A percentile compares a stretch with the other conserved stretches of the same genome.
Conservation (phyloP, 768 basidiomycete species). For the Cytidiella melzeri region DNA sequence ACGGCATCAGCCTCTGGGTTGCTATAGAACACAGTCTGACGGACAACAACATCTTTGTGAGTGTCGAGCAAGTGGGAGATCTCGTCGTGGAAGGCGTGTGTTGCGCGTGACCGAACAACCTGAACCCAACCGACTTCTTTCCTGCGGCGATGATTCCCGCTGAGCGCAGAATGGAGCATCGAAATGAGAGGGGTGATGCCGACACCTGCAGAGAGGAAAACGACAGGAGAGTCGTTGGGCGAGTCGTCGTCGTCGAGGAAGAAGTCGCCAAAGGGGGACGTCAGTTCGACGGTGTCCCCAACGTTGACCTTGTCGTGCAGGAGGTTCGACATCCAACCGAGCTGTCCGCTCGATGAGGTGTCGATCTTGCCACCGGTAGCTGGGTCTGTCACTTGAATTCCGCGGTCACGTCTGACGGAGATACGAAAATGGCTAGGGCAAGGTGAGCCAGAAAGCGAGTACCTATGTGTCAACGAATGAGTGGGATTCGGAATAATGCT, state of each 20-base stretch:
- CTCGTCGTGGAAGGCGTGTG: conserved; percentile 15
- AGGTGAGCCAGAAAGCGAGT: conserved; percentile 20
- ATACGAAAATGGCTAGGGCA: conserved; percentile 18
- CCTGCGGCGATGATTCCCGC: conserved; percentile 9
- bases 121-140: conserved; percentile 19
- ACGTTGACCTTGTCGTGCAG: conserved; percentile 18
- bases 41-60: conserved; percentile 10
- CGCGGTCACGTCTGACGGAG: conserved; percentile 21
- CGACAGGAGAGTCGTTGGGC: conserved; percentile 18
- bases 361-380: conserved; percentile 9
- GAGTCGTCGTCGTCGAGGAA: conserved; percentile 18
- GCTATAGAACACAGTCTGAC: conserved; percentile 12
- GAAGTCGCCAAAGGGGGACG: conserved; percentile 22
- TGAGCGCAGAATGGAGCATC: too few relatives aligned
- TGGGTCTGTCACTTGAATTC: conserved; percentile 8
- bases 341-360: conserved; percentile 11
- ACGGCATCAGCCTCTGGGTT: conserved; percentile 8
- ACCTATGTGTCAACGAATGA: neutral
- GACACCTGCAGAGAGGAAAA: conserved; percentile 22
- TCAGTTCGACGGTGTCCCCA: conserved; percentile 18
- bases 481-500: neutral
- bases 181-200: conserved; percentile 20
- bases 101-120: conserved; percentile 13
- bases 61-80: conserved; percentile 8
- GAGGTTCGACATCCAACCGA: conserved; percentile 21